Evolutionary conservation across 352 stramenopile species (phyloP).

Genomic region (Phytopythium chamaehyphon): DNA sequence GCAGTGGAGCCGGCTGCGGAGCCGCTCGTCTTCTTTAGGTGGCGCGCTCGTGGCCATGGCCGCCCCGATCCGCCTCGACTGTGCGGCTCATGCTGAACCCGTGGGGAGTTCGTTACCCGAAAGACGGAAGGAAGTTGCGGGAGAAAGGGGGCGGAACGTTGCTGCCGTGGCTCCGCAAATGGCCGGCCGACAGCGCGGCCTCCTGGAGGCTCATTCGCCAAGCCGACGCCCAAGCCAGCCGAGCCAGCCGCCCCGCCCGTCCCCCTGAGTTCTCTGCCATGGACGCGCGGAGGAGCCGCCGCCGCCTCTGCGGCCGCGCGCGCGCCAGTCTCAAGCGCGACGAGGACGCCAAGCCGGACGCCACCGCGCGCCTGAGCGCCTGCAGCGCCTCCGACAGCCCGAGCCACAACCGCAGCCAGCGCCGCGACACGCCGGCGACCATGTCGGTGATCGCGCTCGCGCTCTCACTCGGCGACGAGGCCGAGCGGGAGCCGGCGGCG

Average conservation of each 20-base stretch:
- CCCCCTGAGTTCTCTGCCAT: neutral
- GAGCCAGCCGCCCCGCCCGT: neutral
- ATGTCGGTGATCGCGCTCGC: neutral
- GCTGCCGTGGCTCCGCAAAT: neutral
- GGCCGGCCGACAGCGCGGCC: too few relatives aligned
- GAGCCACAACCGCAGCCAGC: neutral
- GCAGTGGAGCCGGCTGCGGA: too few relatives aligned
- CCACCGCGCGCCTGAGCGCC: neutral
- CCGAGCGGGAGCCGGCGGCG: neutral
- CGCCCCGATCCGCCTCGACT: too few relatives aligned
- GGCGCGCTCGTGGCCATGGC: too few relatives aligned
- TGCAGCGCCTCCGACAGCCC: neutral
- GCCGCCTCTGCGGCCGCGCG: neutral
- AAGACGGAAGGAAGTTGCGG: neutral
- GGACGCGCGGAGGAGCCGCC: neutral
- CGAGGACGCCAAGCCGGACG: conserved; percentile 2
- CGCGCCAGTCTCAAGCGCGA: conserved; percentile 1
- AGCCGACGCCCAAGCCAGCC: too few relatives aligned
- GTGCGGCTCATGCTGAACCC: too few relatives aligned
- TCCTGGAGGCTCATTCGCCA: too few relatives aligned
- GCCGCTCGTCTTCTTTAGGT: too few relatives aligned
- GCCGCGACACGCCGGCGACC: too few relatives aligned
- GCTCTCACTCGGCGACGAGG: neutral
- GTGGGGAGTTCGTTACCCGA: too few relatives aligned
- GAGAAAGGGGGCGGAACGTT: conserved; percentile 7